Percentiles rank a stretch among this genome's conserved stretches.
Conservation (phyloP, 2,329 filamentous ascomycete genomes). For the Cladosporium sp. region DNA sequence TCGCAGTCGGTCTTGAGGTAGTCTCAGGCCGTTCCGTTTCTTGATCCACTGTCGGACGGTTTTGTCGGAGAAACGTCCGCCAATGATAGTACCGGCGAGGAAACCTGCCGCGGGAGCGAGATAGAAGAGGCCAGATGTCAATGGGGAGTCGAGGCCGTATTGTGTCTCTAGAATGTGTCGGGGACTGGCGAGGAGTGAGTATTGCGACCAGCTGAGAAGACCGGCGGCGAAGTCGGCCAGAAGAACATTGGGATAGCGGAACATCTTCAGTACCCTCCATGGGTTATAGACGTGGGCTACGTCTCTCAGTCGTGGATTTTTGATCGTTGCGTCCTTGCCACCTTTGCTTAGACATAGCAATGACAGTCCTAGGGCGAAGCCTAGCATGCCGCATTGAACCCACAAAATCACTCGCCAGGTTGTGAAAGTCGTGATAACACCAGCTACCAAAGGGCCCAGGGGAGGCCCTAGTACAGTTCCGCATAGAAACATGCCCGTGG, state of each 20-base stretch:
- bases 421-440: conserved; percentile 67
- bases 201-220: conserved; percentile 68
- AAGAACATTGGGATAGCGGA: conserved; percentile 63
- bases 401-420: conserved; percentile 74
- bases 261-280: conserved; percentile 56
- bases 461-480: conserved; percentile 63
- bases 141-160: conserved; percentile 60
- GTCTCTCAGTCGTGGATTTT: conserved; percentile 36
- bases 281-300: conserved; percentile 66
- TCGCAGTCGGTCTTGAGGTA: conserved; percentile 64
- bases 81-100: conserved; percentile 61
- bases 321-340: conserved; percentile 40
- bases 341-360: conserved; percentile 58
- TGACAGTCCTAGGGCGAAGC: conserved; percentile 53
- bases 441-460: conserved; percentile 64
- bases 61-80: conserved; percentile 63
- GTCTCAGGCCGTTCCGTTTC: conserved; percentile 51
- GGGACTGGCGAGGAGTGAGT: conserved; percentile 60
- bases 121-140: conserved; percentile 66
- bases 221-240: conserved; percentile 47
- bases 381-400: conserved; percentile 64
- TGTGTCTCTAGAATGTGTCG: conserved; percentile 69
- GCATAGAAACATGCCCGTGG: conserved; percentile 66
- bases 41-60: conserved; percentile 61
- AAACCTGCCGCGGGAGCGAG: conserved; percentile 66